Conservation (phyloP, 176 grass and related monocot species). For the Juncus inflexus region DNA sequence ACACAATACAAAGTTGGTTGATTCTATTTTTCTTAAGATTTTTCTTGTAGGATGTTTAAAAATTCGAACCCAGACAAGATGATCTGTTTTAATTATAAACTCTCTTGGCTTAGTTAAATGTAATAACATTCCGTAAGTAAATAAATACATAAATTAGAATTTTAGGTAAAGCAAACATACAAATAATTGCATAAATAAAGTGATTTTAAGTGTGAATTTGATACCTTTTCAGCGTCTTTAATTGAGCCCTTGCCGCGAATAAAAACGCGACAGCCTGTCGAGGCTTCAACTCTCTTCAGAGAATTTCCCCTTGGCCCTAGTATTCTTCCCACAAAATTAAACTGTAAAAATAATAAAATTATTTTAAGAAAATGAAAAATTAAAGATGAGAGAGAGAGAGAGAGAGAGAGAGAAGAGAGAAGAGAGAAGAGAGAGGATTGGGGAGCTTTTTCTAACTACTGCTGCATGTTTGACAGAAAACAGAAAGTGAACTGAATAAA, state of each 20-base stretch:
- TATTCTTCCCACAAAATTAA: slow-evolving; percentile 89
- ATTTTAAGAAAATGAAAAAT: slow-evolving; percentile 9
- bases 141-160: neutral
- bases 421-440: neutral
- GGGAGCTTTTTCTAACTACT: no score
- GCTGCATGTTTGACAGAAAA: no score
- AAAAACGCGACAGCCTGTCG: slow-evolving; percentile 81
- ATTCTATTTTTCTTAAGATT: no score
- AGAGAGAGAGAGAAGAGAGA: neutral
- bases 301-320: slow-evolving; percentile 76
- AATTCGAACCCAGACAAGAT: no score
- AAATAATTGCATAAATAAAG: neutral
- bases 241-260: slow-evolving; percentile 83
- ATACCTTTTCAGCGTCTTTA: slow-evolving; percentile 77
- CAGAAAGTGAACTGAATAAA: no score
- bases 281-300: slow-evolving; percentile 75
- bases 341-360: slow-evolving; percentile 40
- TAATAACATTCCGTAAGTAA: no score
- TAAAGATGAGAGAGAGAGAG: neutral
- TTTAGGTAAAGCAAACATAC: no score
- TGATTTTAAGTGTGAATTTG: neutral
- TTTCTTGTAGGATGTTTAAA: no score
- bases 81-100: no score
- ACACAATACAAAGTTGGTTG: no score
- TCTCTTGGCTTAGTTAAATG: neutral